Conservation (phyloP, 2,329 filamentous ascomycete genomes). For the Chrysosporium queenslandicum region DNA sequence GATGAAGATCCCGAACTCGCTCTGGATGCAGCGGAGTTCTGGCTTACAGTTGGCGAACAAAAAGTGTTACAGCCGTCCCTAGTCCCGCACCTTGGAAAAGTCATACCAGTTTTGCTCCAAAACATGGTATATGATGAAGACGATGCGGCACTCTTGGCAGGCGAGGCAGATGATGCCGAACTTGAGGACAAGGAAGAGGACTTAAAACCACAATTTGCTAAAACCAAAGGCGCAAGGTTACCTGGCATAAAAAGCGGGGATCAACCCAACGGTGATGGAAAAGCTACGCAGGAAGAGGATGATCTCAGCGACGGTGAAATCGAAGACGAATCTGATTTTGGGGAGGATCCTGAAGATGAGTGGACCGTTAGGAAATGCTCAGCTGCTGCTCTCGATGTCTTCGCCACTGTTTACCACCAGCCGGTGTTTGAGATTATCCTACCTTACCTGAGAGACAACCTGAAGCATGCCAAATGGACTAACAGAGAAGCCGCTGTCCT, state of each 20-base stretch:
- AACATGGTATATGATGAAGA: constrained; percentile 97
- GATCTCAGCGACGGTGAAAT: constrained; percentile 83
- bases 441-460: constrained; percentile 81
- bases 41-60: constrained; percentile 87
- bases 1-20: constrained; percentile 76
- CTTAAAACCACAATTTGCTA: constrained; percentile 85
- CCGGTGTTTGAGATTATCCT: constrained; percentile 85
- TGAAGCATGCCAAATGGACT: constrained; percentile 82
- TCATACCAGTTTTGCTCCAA: constrained; percentile 80
- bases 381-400: constrained; percentile 85
- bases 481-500: constrained; percentile 89
- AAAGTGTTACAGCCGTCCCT: constrained; percentile 66
- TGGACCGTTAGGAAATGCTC: constrained; percentile 98
- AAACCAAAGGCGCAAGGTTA: constrained; percentile 51
- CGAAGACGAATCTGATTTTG: constrained; percentile 60
- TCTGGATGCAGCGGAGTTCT: constrained; percentile 93
- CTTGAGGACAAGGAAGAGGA: constrained; percentile 83
- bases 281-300: constrained; percentile 41
- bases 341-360: constrained; percentile 69
- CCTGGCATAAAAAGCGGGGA: constrained; percentile 41
- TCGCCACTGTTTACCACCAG: constrained; percentile 79
- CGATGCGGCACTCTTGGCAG: constrained; percentile 75
- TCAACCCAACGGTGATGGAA: constrained; percentile 36
- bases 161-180: constrained; percentile 79
- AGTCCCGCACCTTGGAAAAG: constrained; percentile 66